Conservation (phyloP, 2,329 filamentous ascomycete genomes). For the Colletotrichum sp. region DNA sequence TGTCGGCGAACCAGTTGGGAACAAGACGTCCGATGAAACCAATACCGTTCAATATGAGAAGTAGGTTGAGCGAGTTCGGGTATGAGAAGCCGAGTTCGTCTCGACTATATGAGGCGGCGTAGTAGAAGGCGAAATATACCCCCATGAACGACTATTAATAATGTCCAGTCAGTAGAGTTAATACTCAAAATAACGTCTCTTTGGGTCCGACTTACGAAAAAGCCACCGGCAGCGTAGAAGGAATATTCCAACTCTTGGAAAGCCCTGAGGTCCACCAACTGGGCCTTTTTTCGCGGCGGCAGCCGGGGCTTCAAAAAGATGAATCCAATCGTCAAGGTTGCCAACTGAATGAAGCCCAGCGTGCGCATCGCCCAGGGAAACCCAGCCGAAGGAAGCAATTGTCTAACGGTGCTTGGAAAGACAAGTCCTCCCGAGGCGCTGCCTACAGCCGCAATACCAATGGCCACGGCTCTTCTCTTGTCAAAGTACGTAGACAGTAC, state of each 20-base stretch:
- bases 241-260: constrained; percentile 39
- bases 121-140: constrained; percentile 65
- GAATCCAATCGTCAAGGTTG: constrained; percentile 41
- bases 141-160: constrained; percentile 48
- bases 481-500: constrained; percentile 68
- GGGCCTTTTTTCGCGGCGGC: constrained; percentile 41
- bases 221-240: constrained; percentile 7
- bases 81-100: constrained; percentile 48
- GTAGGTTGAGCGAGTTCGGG: constrained; percentile 59
- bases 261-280: constrained; percentile 46
- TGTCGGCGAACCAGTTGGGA: constrained; percentile 64
- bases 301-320: constrained; percentile 44
- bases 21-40: constrained; percentile 62
- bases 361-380: constrained; percentile 60
- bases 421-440: constrained; percentile 60
- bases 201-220: constrained; percentile 2
- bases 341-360: constrained; percentile 50
- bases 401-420: constrained; percentile 42
- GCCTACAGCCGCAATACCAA: constrained; percentile 64
- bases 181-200: not conserved
- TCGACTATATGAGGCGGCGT: constrained; percentile 55
- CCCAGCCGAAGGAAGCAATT: constrained; percentile 50
- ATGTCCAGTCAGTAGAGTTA: not conserved
- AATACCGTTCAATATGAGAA: constrained; percentile 70
- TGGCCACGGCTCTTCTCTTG: constrained; percentile 57